Base-by-base conservation (phyloP, 371 early-diverging fungal species). In the Catenaria anguillulae region DNA sequence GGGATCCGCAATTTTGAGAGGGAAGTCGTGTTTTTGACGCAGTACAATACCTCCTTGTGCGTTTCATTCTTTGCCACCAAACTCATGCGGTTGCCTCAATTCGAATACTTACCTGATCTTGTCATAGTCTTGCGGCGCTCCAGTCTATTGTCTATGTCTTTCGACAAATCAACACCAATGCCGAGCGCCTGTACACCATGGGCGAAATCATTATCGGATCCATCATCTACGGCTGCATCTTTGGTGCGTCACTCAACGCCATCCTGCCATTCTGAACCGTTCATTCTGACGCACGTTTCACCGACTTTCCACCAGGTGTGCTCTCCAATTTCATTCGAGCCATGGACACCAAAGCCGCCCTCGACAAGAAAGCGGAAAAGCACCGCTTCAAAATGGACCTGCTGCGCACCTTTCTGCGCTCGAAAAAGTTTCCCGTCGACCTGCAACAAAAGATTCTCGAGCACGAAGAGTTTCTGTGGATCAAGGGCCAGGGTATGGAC, bases 281-380 rank as follows among this genome's bases (percentile, higher is more conserved):
- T 2, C 0, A 19, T n/a, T n/a, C n/a, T n/a, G n/a, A n/a, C n/a
- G n/a, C n/a, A n/a, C n/a, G n/a, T 0, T 1, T 8, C 4, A 1
- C 50, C 8, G 12, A 2, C 17, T 1, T 29, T 23, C 24, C 21
- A 15, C 15, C 19, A 50, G 52, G 52, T 8, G 52, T 50, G 29
- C 37, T 58, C 29, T 40, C 59, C 43, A 58, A 58, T 29, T 58
- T 58, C 15, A 58, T 58, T 45, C 59, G 43, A 15, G 36, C 59
- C 23, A n/a, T 58, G 15, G 59, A 58, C 43, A 58, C n/a, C 12
- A 10, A 8, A 13, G 59, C 59, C 17, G 59, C 40, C 24, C 43
- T 58, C 26, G 59, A 58, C 29, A 37, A 58, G 29, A 23, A 33
- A n/a, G 40, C 37, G 15, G 59, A 58, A 58, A 58, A 58, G 59